Percentiles rank a stretch among this genome's conserved stretches.
These are phyloP conservation scores for Aspergillus sp. DNA, from an alignment of 2,329 filamentous ascomycete genomes.

Conservation along the genomic window DNA sequence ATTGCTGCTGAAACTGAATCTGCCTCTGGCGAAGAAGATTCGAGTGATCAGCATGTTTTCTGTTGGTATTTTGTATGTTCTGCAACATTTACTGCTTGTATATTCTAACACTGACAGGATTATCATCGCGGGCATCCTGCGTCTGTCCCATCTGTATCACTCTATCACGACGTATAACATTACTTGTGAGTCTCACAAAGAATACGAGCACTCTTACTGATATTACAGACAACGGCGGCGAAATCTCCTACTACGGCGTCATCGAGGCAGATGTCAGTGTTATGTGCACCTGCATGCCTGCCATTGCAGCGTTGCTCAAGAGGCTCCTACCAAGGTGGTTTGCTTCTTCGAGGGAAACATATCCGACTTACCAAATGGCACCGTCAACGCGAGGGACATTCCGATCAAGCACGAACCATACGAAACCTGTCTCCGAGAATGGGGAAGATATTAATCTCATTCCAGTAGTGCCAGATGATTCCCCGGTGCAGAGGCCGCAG, in stretches of 20 bases:
- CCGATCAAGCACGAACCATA: no score
- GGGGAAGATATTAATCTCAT: no score
- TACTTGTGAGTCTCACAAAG: not conserved
- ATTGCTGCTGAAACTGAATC: not conserved
- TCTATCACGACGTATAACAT: slow-evolving; percentile 11
- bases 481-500: not conserved
- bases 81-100: no score
- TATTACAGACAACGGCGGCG: slow-evolving; percentile 6
- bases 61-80: slow-evolving; percentile 4
- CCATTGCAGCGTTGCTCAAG: slow-evolving; percentile 4
- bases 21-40: slow-evolving; percentile 3
- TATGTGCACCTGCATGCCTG: slow-evolving; percentile 10
- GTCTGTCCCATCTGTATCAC: slow-evolving; percentile 5
- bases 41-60: slow-evolving; percentile 6
- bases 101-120: not conserved
- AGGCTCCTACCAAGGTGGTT: slow-evolving; percentile 3
- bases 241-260: slow-evolving; percentile 7
- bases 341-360: not conserved
- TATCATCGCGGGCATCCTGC: slow-evolving; percentile 5
- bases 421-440: no score
- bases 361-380: no score
- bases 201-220: not conserved
- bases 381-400: no score
- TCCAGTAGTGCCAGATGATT: not conserved
- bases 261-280: slow-evolving; percentile 8